Conservation (phyloP, 768 basidiomycete genomes). For the Leucosporidium yakuticum region DNA sequence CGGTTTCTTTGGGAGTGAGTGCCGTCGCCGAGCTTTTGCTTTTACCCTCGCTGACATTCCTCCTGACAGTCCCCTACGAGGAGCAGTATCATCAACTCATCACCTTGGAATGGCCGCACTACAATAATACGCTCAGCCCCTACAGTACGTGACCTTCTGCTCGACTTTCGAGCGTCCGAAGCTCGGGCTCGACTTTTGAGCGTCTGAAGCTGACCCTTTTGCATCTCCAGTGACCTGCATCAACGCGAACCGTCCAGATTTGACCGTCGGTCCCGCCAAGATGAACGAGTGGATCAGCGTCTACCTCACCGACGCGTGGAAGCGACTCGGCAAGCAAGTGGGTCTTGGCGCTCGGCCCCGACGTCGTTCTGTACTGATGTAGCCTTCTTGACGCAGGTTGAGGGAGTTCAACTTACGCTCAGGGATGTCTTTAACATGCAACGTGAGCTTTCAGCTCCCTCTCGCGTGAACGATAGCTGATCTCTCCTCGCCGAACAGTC, state of each 20-base stretch:
- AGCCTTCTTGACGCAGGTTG: slow-evolving; percentile 40
- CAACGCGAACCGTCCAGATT: slow-evolving; percentile 49
- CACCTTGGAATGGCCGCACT: slow-evolving; percentile 59
- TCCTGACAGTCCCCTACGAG: slow-evolving; percentile 64
- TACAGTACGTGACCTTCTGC: slow-evolving; percentile 39
- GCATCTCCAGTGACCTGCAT: slow-evolving; percentile 48
- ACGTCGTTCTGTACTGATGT: neutral
- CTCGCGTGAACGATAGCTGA: too few relatives aligned
- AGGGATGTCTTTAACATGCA: slow-evolving; percentile 58
- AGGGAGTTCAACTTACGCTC: slow-evolving; percentile 58
- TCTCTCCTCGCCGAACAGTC: neutral
- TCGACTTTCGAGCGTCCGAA: neutral
- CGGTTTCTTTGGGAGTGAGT: slow-evolving; percentile 45
- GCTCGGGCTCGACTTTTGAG: neutral
- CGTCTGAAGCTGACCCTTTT: neutral
- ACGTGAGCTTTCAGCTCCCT: too few relatives aligned
- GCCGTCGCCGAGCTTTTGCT: neutral
- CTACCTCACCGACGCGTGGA: slow-evolving; percentile 63
- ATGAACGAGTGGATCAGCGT: slow-evolving; percentile 57
- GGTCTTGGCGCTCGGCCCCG: neutral
- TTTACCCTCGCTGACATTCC: slow-evolving; percentile 40
- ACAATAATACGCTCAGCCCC: slow-evolving; percentile 52
- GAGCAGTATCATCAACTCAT: slow-evolving; percentile 71
- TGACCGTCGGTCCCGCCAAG: neutral
- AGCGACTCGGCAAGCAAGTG: slow-evolving; percentile 52